Percentiles rank a stretch among this genome's conserved stretches.
Evolutionary conservation across 805 yeast species (phyloP).

Genomic region (Starmerella bombicola): DNA sequence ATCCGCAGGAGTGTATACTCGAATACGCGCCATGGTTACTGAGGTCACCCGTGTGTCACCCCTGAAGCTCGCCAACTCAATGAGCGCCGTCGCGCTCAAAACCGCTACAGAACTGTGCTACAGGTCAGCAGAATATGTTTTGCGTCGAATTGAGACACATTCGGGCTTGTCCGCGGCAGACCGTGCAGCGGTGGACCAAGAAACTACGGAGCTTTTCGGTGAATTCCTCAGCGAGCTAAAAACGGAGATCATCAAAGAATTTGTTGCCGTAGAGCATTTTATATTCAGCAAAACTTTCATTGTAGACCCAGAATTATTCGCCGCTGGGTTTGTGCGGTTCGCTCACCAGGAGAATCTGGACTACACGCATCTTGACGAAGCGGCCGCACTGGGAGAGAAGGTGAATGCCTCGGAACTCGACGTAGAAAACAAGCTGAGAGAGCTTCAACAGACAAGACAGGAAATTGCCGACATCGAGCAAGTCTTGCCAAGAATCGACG

Average conservation of each 20-base stretch:
- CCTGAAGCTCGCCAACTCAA: constrained; percentile 5
- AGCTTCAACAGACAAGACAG: constrained; percentile 1
- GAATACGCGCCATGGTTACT: constrained; percentile 7
- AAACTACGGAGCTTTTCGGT: constrained; percentile 3
- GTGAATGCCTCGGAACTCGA: constrained; percentile 2
- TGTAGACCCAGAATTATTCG: constrained; percentile 12
- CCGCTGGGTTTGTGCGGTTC: constrained; percentile 15
- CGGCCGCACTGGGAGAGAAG: constrained; percentile 2
- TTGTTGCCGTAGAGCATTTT: constrained; percentile 10
- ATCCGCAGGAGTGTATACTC: constrained; percentile 4
- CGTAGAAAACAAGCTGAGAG: constrained; percentile 1
- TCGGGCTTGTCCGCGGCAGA: not conserved
- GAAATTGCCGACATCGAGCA: constrained; percentile 1
- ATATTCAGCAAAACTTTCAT: constrained; percentile 5
- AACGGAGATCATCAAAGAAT: not conserved
- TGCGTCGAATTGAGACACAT: not conserved
- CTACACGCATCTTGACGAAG: constrained; percentile 9
- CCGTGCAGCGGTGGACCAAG: not conserved
- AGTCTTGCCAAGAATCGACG: not conserved
- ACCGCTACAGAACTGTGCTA: constrained; percentile 4
- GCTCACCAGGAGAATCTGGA: constrained; percentile 16
- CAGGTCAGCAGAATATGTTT: constrained; percentile 7
- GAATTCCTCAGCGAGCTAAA: constrained; percentile 3
- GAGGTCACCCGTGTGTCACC: constrained; percentile 11
- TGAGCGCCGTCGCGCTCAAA: constrained; percentile 2